Conservation (phyloP, 1,284 basidiomycete species). For the Cryptococcus amylolentus region DNA sequence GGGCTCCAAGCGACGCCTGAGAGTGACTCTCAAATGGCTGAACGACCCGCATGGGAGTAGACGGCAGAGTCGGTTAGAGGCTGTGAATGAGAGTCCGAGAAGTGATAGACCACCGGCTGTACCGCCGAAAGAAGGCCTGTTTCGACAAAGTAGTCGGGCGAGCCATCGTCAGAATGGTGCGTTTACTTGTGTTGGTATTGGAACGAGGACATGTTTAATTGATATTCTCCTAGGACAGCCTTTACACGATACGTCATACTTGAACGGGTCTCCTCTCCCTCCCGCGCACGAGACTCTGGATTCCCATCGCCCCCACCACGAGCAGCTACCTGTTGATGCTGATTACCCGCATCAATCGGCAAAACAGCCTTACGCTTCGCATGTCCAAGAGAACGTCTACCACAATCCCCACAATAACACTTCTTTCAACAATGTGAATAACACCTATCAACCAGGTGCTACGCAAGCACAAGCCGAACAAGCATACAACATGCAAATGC, state of each 20-base stretch:
- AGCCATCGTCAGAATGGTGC: background rate
- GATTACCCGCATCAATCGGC: slow-evolving; percentile 1
- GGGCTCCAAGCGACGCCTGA: slow-evolving; percentile 23
- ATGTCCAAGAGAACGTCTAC: background rate
- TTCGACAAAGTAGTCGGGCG: background rate
- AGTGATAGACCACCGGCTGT: slow-evolving; percentile 14
- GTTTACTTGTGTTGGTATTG: background rate
- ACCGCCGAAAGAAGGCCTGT: slow-evolving; percentile 17
- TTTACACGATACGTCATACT: too few relatives aligned
- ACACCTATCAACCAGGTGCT: slow-evolving; percentile 8
- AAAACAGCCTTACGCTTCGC: background rate
- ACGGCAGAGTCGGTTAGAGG: background rate
- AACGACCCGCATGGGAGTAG: background rate
- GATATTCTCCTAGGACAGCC: too few relatives aligned
- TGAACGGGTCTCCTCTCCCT: background rate
- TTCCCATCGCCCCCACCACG: background rate
- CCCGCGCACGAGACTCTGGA: background rate
- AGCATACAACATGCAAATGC: slow-evolving; percentile 12
- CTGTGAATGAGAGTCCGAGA: background rate
- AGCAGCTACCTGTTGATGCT: background rate
- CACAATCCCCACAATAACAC: slow-evolving; percentile 2
- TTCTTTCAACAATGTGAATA: background rate
- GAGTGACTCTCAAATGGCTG: slow-evolving; percentile 23
- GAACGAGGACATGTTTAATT: too few relatives aligned
- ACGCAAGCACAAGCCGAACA: slow-evolving; percentile 3